Conservation (phyloP, 2,329 filamentous ascomycete species). For the Penicillium italicum region DNA sequence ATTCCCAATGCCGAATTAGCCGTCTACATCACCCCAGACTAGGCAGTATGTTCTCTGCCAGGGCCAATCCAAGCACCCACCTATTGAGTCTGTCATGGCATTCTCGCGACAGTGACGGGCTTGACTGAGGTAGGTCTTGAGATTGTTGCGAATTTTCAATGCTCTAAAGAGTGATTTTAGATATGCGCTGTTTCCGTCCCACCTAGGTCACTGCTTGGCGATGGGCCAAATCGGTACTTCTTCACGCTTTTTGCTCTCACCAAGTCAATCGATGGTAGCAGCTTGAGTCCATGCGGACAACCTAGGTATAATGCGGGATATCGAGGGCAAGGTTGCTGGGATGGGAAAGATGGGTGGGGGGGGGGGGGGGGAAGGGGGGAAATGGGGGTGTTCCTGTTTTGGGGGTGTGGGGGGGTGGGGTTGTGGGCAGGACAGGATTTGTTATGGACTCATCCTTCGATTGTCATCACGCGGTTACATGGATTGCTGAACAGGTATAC, state of each 20-base stretch:
- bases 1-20: slow-evolving; percentile 46
- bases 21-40: slow-evolving; percentile 32
- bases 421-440: neutral
- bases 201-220: slow-evolving; percentile 49
- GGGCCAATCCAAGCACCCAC: slow-evolving; percentile 50
- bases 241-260: slow-evolving; percentile 50
- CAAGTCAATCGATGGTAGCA: slow-evolving; percentile 39
- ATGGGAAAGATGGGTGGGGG: too few species aligned
- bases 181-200: slow-evolving; percentile 47
- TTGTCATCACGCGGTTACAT: neutral
- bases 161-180: slow-evolving; percentile 45
- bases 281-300: slow-evolving; percentile 31
- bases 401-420: neutral
- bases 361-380: too few species aligned
- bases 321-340: neutral
- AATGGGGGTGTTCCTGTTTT: too few species aligned
- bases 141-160: slow-evolving; percentile 19
- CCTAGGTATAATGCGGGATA: neutral
- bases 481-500: neutral
- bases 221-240: slow-evolving; percentile 54
- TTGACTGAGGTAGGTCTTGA: slow-evolving; percentile 41
- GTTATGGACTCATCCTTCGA: neutral
- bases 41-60: slow-evolving; percentile 48
- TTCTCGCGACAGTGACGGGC: slow-evolving; percentile 36
- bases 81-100: slow-evolving; percentile 47